A percentile compares a stretch with the other conserved stretches of the same genome.
These are phyloP conservation scores for Entomortierella chlamydospora DNA, from an alignment of 192 early-diverging fungal species.

Conservation along the genomic window DNA sequence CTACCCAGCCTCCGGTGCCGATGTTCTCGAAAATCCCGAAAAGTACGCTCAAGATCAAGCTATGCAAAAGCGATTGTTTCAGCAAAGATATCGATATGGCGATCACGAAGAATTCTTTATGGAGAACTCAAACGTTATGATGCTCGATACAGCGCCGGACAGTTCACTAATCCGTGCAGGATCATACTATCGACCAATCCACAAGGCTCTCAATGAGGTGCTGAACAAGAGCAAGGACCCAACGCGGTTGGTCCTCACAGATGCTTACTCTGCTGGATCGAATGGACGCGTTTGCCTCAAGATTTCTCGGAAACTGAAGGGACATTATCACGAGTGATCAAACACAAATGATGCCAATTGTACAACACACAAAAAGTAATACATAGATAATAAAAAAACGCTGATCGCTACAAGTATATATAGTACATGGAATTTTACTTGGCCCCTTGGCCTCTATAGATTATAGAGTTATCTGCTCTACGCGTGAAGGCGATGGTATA, in stretches of 20 bases:
- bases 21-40: constrained; percentile 14
- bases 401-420: neutral
- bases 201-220: constrained; percentile 12
- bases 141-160: constrained; percentile 24
- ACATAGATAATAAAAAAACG: too few relatives aligned
- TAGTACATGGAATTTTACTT: neutral
- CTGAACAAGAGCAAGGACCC: constrained; percentile 13
- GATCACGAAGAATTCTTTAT: constrained; percentile 26
- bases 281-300: constrained; percentile 27
- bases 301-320: constrained; percentile 19
- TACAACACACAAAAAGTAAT: neutral
- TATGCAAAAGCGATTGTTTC: constrained; percentile 14
- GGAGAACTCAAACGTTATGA: constrained; percentile 31
- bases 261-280: constrained; percentile 39
- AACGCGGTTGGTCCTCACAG: constrained; percentile 27
- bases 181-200: constrained; percentile 21
- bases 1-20: constrained; percentile 24
- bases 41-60: constrained; percentile 3
- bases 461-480: neutral
- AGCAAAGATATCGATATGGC: constrained; percentile 25
- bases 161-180: constrained; percentile 14
- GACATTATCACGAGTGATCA: constrained; percentile 21
- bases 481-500: neutral
- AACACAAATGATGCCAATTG: neutral
- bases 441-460: neutral